These are phyloP conservation scores for Candida pini DNA, from an alignment of 805 yeast species.

Conservation along the genomic window DNA sequence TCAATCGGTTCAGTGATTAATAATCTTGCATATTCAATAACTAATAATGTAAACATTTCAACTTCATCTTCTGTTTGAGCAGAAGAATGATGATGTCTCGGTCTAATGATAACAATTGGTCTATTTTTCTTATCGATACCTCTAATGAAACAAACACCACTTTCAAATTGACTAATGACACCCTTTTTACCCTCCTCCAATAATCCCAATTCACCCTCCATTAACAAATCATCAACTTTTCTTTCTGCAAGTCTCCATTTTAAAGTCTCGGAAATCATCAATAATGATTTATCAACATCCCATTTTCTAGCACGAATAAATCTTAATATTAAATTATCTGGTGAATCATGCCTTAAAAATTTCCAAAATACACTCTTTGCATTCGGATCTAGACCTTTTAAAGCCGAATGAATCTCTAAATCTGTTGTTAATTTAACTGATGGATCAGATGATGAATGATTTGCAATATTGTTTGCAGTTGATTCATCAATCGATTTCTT, in stretches of 20 bases:
- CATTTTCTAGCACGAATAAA: conserved; percentile 86
- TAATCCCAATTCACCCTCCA: conserved; percentile 66
- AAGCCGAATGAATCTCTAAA: conserved; percentile 39
- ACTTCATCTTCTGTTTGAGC: conserved; percentile 68
- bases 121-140: conserved; percentile 71
- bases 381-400: conserved; percentile 48
- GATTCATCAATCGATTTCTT: conserved; percentile 19
- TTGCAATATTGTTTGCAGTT: conserved; percentile 15
- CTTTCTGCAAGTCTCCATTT: conserved; percentile 67
- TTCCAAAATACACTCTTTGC: conserved; percentile 52
- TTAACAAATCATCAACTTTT: conserved; percentile 55
- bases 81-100: conserved; percentile 64
- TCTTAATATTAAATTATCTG: conserved; percentile 73
- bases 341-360: conserved; percentile 67
- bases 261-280: conserved; percentile 68
- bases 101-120: conserved; percentile 79
- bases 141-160: conserved; percentile 65
- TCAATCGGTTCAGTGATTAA: conserved; percentile 71
- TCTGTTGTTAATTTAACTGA: conserved; percentile 26
- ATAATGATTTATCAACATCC: conserved; percentile 60
- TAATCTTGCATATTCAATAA: conserved; percentile 80
- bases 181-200: conserved; percentile 39
- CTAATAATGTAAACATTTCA: conserved; percentile 65
- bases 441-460: conserved; percentile 22
- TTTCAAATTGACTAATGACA: conserved; percentile 49